Base-by-base conservation (phyloP, 495 filamentous ascomycete genomes). In the Bacidia gigantensis region DNA sequence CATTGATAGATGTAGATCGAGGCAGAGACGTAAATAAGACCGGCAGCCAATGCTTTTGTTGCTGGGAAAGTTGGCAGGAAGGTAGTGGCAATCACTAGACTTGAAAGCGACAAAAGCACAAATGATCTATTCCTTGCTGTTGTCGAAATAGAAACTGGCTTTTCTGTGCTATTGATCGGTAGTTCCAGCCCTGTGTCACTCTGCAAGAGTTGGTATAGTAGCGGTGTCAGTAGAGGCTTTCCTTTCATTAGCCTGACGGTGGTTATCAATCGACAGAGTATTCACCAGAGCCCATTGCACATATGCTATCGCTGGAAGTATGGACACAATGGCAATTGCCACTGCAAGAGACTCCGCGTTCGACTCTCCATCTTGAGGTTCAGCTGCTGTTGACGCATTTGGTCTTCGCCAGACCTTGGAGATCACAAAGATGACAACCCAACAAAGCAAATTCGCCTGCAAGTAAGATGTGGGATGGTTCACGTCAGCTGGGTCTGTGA, bases 231-330 rank as follows among this genome's bases (percentile, higher is more conserved):
- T 24, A 51, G 29, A 51, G 41, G 49, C 49, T 42, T 24, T 17
- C 32, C 20, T 43, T 24, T 38, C 38, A 35, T 42, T 21, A 51
- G 39, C 23, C 26, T 9, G 1, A 42, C 38, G 24, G 26, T 39
- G n/a, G 24, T 21, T 0, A 51, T 12, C 23, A 18, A 39, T 0
- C 26, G 18, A 1, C 22, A 2, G 11, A 11, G 3, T 11, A 2
- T 21, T 14, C 24, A 51, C 49, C 22, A 51, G 10, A 10, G 38
- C 49, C 49, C 49, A 51, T 12, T 24, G 23, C 14, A 51, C 49
- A 9, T 14, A 26, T 11, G 25, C 49, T 41, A 51, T n/a, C 2
- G 38, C 43, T 2, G 35, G 49, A 22, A 51, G 41, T 9, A 42
- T 23, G 49, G 32, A 44, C 12, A 26, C 5, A 20, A 38, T 26